A percentile compares a stretch with the other conserved stretches of the same genome.
Conservation (phyloP, 2,329 filamentous ascomycete species). For the Diplodia seriata region DNA sequence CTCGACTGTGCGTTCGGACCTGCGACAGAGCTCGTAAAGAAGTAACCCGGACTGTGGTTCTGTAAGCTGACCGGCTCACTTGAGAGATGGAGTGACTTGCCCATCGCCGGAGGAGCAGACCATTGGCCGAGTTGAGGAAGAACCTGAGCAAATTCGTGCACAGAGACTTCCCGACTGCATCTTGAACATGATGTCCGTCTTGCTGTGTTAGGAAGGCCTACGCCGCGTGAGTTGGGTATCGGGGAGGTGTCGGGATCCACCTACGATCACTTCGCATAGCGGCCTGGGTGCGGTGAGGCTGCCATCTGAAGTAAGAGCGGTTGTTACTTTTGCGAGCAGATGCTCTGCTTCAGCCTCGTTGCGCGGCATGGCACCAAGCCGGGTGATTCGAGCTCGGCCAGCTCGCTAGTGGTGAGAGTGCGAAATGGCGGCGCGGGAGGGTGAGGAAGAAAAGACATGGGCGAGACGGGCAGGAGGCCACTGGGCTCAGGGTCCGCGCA, state of each 20-base stretch:
- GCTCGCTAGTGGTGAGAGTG: background rate
- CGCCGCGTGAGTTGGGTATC: background rate
- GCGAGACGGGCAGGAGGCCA: background rate
- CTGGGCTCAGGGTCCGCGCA: background rate
- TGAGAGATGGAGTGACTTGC: background rate
- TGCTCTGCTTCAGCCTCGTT: background rate
- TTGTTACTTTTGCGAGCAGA: background rate
- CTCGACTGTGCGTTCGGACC: background rate
- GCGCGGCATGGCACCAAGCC: background rate
- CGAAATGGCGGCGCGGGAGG: background rate
- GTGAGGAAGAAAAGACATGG: background rate
- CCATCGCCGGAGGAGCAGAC: constrained; percentile 1
- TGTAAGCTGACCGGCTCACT: background rate
- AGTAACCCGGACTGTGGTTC: constrained; percentile 15
- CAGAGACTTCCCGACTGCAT: constrained; percentile 1
- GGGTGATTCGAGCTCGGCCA: background rate
- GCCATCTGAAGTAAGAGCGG: background rate
- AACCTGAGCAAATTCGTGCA: background rate
- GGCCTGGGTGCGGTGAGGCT: background rate
- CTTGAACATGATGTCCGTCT: background rate
- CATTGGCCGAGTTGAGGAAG: constrained; percentile 2
- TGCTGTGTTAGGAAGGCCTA: background rate
- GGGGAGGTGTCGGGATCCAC: background rate
- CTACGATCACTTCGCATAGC: constrained; percentile 9
- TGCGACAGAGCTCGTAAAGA: constrained; percentile 10